Percentiles rank a stretch among this genome's conserved stretches.
Conservation (phyloP, 208 protist genomes). For the Trypanosoma platydactyli region DNA sequence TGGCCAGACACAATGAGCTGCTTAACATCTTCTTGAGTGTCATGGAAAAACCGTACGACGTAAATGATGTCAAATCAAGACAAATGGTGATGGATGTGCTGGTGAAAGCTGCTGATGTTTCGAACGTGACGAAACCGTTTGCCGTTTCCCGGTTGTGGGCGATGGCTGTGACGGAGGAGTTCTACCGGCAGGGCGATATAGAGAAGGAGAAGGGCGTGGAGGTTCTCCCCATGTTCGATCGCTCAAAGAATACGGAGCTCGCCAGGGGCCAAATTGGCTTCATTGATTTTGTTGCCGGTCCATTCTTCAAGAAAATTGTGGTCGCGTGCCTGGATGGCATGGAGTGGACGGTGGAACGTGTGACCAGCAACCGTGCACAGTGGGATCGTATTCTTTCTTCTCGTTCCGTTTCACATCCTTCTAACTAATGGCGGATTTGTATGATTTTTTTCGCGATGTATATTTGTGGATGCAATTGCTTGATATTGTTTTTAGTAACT, state of each 20-base stretch:
- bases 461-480: background rate
- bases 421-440: too few relatives aligned
- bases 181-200: conserved; percentile 88
- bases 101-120: conserved; percentile 84
- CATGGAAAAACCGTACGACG: conserved; percentile 30
- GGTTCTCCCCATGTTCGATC: conserved; percentile 86
- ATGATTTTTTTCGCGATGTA: background rate
- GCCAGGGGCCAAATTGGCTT: conserved; percentile 85
- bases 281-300: conserved; percentile 83
- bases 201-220: conserved; percentile 86
- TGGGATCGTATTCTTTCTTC: conserved; percentile 65
- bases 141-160: conserved; percentile 80
- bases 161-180: conserved; percentile 87
- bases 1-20: conserved; percentile 72
- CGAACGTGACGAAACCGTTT: conserved; percentile 88
- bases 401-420: background rate
- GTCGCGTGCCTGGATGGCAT: conserved; percentile 56
- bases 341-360: conserved; percentile 80
- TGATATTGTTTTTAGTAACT: background rate
- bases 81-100: conserved; percentile 71
- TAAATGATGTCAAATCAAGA: conserved; percentile 31
- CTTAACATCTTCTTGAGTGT: conserved; percentile 36
- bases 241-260: conserved; percentile 82
- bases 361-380: conserved; percentile 51
- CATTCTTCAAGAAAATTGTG: conserved; percentile 80